Evolutionary conservation across 1,284 basidiomycete genomes (phyloP), one percentile per base, ranked within the genome.

Genomic region (Xerocomus minutiporus): DNA sequence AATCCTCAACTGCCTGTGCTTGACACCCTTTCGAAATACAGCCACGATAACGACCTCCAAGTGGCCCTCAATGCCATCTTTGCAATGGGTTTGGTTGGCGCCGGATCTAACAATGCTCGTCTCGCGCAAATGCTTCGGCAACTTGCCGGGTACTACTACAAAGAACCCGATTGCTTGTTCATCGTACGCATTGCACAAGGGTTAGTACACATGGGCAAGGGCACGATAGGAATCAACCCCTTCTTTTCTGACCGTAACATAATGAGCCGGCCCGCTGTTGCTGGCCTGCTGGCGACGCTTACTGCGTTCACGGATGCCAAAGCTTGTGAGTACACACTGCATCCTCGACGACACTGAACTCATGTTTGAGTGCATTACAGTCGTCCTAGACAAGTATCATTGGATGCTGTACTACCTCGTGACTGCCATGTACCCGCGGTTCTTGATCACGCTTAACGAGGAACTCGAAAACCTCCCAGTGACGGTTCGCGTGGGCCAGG

Each of bases 1-100:
- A 97, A 99, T 73, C 97, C 97, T 15, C 90, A 93, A 71, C 81
- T 98, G n/a, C 79, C 90, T 29, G 90, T 99, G 58, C 85, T 99
- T 60, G 97, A 99, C 71, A 98, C 94, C 0, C 84, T 99, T 7
- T 98, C 95, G n/a, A 97, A 97, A 71, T 99, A 99, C 76, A 97
- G 93, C 59, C 97, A 99, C 77, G 97, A 99, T 77, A 95, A 90
- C 65, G 97, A 99, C 72, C 85, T 98, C 35, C 82, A 86, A 52
- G 97, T 99, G 13, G 97, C 96, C 0, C 81, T 95, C 53, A 99
- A 98, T 66, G 92, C 97, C 26, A 99, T 99, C 71, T 88, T 99
- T 60, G 95, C 96, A 3, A 99, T 99, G 96, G 97, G 97, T 62
- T 80, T 99, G 17, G 91, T 99, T 48, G 97, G 97, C 32, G 96